Evolutionary conservation across 139 green algal genomes (phyloP), one percentile per base, ranked within the genome.

Genomic region (Spirogloea muscicola): DNA sequence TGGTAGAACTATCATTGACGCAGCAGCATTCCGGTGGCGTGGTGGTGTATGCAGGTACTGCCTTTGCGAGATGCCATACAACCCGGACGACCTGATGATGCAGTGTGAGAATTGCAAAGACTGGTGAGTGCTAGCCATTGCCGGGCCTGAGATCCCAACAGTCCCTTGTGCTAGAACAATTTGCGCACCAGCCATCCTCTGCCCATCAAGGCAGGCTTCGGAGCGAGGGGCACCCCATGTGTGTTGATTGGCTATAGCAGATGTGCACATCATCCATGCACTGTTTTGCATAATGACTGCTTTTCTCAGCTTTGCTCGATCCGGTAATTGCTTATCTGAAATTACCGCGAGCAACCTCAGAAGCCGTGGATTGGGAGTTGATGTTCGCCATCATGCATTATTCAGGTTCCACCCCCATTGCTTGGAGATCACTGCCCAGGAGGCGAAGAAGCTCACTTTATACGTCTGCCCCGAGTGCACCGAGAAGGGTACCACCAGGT

Each of bases 31-130:
- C n/a, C n/a, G n/a, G n/a, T n/a, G n/a, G n/a, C n/a, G n/a, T 55
- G 44, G 21, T 65, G 4, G 25, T 1, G 21, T 51, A 27, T 65
- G 46, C 79, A 91, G 85, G 57, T 94, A 90, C 86, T 95, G 90
- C 78, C 49, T 58, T 16, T 95, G 90, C 77, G 83, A 92, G 75
- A 77, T 91, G 81, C 90, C 90, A 39, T 92, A 94, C 85, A 95
- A 95, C 76, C 90, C 90, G 1, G 90, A 95, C 84, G 61, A 76
- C 31, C 85, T 87, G 46, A 95, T 95, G 89, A 76, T 94, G 0
- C 64, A 86, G 71, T 95, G 90, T 71, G 74, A 84, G 25, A 40
- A 6, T 0, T 95, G 90, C 66, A 66, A 84, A 3, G 88, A 92
- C 21, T 93, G 90, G 90, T 93, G 63, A 49, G 84, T 40, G 0